Evolutionary conservation across 495 filamentous ascomycete species (phyloP).

Genomic region (Aspergillus cristatus): DNA sequence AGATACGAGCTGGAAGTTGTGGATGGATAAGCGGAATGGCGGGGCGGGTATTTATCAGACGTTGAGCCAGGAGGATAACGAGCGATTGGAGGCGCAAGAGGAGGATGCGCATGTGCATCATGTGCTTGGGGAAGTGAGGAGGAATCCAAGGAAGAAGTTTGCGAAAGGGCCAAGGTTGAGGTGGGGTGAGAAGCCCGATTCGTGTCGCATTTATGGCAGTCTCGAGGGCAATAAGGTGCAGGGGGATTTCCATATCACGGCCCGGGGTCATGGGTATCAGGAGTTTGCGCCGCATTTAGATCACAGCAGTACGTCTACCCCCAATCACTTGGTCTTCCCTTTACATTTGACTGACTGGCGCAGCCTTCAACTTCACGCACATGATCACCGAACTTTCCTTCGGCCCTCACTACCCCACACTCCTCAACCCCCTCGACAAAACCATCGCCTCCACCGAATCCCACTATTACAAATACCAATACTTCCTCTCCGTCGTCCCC

Average conservation of each 20-base stretch:
- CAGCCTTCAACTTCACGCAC: slow-evolving; percentile 97
- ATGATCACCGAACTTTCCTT: slow-evolving; percentile 95
- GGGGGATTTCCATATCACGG: slow-evolving; percentile 97
- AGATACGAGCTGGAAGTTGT: slow-evolving; percentile 68
- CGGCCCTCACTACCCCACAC: slow-evolving; percentile 86
- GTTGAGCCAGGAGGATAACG: slow-evolving; percentile 35
- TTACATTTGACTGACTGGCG: slow-evolving; percentile 1
- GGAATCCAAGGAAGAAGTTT: slow-evolving; percentile 45
- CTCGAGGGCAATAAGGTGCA: slow-evolving; percentile 92
- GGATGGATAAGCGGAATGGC: slow-evolving; percentile 71
- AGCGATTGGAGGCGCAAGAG: slow-evolving; percentile 37
- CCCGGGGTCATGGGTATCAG: slow-evolving; percentile 84
- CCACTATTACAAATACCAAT: slow-evolving; percentile 95
- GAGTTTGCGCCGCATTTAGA: slow-evolving; percentile 75
- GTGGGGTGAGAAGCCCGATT: slow-evolving; percentile 44
- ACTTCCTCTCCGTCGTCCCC: slow-evolving; percentile 93
- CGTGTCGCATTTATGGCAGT: slow-evolving; percentile 82
- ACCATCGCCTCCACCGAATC: slow-evolving; percentile 65
- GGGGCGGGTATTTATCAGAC: slow-evolving; percentile 43
- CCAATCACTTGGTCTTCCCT: background rate
- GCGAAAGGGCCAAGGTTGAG: slow-evolving; percentile 59
- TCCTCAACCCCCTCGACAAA: slow-evolving; percentile 88
- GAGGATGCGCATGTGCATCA: slow-evolving; percentile 44
- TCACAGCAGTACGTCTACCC: slow-evolving; percentile 54
- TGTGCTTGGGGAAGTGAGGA: slow-evolving; percentile 37